Conservation (phyloP, 1,284 basidiomycete genomes). For the Gymnopus androsaceus region DNA sequence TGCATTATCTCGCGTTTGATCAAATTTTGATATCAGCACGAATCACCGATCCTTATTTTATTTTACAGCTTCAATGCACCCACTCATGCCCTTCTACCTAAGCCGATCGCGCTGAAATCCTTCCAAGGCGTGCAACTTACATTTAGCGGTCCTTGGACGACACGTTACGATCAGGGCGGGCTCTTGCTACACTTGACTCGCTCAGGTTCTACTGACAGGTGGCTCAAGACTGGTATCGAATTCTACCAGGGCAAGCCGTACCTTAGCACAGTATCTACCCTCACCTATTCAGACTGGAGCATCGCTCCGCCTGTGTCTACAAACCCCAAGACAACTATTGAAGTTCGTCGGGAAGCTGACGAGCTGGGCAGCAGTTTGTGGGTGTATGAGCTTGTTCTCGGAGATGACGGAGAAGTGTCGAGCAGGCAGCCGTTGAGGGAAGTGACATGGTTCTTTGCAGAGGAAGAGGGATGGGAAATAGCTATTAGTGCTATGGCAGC, state of each 20-base stretch:
- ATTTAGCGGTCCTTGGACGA: slow-evolving; percentile 12
- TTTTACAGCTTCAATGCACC: slow-evolving; percentile 16
- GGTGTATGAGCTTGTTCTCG: slow-evolving; percentile 15
- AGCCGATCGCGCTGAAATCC: slow-evolving; percentile 1
- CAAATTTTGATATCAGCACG: background rate
- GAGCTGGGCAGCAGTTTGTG: slow-evolving; percentile 14
- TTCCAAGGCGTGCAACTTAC: slow-evolving; percentile 14
- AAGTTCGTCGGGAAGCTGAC: slow-evolving; percentile 13
- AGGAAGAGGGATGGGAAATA: slow-evolving; percentile 17
- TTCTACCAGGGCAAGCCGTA: slow-evolving; percentile 10
- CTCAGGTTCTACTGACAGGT: background rate
- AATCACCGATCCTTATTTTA: background rate
- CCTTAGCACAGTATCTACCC: slow-evolving; percentile 14
- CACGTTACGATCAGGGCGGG: slow-evolving; percentile 17
- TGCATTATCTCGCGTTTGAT: background rate
- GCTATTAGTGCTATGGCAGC: slow-evolving; percentile 14
- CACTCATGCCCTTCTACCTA: slow-evolving; percentile 5
- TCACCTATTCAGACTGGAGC: slow-evolving; percentile 16
- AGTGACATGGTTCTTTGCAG: slow-evolving; percentile 17
- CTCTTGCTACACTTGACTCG: slow-evolving; percentile 15
- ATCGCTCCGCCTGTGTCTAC: slow-evolving; percentile 2
- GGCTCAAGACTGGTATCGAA: slow-evolving; percentile 18
- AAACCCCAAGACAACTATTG: slow-evolving; percentile 5
- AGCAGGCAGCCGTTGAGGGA: slow-evolving; percentile 16
- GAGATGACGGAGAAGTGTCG: background rate